Base-by-base conservation (phyloP, 495 filamentous ascomycete species). In the Parmelia sp. region DNA sequence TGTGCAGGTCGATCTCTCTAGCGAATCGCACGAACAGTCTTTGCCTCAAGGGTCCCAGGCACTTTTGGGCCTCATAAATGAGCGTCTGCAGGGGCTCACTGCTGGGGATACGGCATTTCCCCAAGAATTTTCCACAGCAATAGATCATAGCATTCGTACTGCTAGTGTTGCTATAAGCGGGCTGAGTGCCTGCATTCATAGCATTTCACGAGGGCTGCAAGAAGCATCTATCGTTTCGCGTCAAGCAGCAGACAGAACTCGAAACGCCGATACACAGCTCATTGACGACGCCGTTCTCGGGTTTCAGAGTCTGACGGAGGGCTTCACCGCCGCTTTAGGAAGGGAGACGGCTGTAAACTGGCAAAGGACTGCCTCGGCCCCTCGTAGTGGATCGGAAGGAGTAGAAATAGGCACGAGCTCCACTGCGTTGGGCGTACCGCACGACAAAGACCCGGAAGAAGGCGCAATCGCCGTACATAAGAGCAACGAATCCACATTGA, bases 301-400 rank as follows among this genome's bases (percentile, higher is more conserved):
- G 53, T 69, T 84, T 45, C 75, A 73, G 42, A 71, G 70, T 47
- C 72, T 84, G 66, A 79, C 79, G 23, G 71, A 72, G 23, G 77
- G 78, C 15, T 69, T 84, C 60, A 67, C 71, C 15, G 76, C 78
- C 47, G 55, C 56, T 59, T 73, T 80, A 62, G 71, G 72, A 9
- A 73, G 69, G 44, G 55, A 36, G 6, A 37, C 61, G 57, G 23
- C 37, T 4, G 33, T 47, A 40, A 27, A 53, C 27, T 11, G 29
- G 12, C 31, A 27, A 15, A 36, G 39, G 36, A 21, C 45, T 56
- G 27, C 59, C 64, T 27, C 35, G 40, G 1, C 69, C 25, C 14
- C 27, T 53, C 49, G 27, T 31, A 31, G 8, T 12, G 4, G 49
- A 53, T 23, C 6, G 12, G 49, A 5, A 53, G 49, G 31, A 53